Conservation (phyloP, 345 rosid species). For the Pelargonium nanum region DNA sequence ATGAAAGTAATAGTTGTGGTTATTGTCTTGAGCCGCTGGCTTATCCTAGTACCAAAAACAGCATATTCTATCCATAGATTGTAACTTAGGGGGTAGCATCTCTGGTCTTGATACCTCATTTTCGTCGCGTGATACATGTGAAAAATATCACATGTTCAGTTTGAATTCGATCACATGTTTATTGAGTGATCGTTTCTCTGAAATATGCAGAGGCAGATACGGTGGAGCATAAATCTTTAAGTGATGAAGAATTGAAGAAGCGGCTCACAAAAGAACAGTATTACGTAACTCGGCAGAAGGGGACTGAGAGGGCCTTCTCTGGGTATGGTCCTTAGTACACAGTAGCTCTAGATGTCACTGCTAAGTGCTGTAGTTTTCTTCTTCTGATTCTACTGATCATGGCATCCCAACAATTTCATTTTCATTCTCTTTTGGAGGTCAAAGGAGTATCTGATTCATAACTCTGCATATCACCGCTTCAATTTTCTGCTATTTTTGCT, state of each 20-base stretch:
- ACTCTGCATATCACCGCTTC: no score
- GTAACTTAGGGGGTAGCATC: not conserved
- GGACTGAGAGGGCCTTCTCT: conserved; percentile 86
- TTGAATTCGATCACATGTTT: not conserved
- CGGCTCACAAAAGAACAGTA: conserved; percentile 61
- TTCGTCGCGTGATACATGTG: not conserved
- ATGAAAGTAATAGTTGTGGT: no score
- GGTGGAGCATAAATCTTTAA: conserved; percentile 31
- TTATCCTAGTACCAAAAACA: no score
- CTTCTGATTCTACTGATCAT: no score
- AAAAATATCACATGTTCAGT: not conserved
- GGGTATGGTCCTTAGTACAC: conserved; percentile 39
- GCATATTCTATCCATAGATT: no score
- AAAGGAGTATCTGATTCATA: no score
- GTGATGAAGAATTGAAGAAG: conserved; percentile 67
- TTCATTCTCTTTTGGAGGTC: no score
- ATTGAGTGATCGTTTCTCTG: conserved; percentile 4
- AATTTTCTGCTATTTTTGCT: no score
- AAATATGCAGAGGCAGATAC: conserved; percentile 28
- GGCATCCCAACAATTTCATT: no score
- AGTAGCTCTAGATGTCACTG: not conserved
- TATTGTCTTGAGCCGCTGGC: not conserved
- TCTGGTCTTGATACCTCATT: not conserved
- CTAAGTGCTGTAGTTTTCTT: not conserved
- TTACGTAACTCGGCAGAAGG: conserved; percentile 66